Evolutionary conservation across 805 yeast genomes (phyloP), one percentile per base, ranked within the genome.

Genomic region (Candida parachauliodes): DNA sequence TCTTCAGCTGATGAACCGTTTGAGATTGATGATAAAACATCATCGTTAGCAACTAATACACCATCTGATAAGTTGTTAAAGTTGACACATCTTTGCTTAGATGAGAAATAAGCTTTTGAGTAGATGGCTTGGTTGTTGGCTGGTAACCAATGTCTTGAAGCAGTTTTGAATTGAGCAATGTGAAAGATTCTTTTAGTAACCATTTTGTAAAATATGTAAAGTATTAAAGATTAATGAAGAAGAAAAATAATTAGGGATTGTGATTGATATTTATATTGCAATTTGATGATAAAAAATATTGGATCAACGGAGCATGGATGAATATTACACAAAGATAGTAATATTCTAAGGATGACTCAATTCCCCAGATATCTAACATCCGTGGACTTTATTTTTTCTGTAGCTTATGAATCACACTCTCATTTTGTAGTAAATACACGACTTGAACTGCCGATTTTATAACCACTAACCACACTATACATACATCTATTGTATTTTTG

Each of bases 91-190:
- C 67, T 54, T 41, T 63, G 68, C 38, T 51, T 54, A 1, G 68
- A 60, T 22, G 70, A 62, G 33, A 65, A 66, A 39, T 31, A 25
- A 11, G 37, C 34, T 30, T 27, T 37, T 10, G 43, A 31, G 16
- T 26, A 25, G 9, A 32, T 2, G 8, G 15, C 23, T 18, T 22
- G 28, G 9, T 38, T 20, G 11, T 27, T 32, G 9, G 32, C 5
- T 32, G 69, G 68, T 18, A 67, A 48, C 72, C 72, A 67, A 49
- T 70, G 65, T 43, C 69, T 61, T 32, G 70, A 51, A 37, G 72
- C 68, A 33, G 73, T 67, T 47, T 60, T 65, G 52, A 54, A 57
- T 14, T 65, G 48, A 23, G 68, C 50, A 28, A 67, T 55, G 34
- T 56, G 55, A 32, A 63, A 50, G 28, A 63, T 52, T 44, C 57